These are phyloP conservation scores for Gaertneriomyces sp. DNA, from an alignment of 192 early-diverging fungal species.

Conservation along the genomic window DNA sequence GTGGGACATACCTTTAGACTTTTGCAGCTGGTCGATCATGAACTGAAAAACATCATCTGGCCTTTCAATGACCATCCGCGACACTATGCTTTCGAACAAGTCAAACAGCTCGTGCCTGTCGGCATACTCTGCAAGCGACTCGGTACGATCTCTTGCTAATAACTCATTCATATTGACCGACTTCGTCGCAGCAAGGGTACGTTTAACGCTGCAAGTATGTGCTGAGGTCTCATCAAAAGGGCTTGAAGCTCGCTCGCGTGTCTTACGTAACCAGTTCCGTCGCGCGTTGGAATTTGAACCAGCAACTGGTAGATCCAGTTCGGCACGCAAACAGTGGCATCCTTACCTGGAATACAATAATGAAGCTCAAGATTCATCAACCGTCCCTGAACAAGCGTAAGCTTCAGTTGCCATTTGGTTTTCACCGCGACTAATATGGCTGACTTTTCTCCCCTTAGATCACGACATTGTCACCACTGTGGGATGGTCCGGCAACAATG, in stretches of 20 bases:
- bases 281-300: no score
- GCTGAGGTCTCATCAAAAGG: no score
- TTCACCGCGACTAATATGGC: not conserved
- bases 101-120: slow-evolving; percentile 54
- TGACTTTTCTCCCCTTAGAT: slow-evolving; percentile 27
- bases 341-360: not conserved
- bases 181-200: not conserved
- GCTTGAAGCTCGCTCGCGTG: no score
- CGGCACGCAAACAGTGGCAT: no score
- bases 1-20: slow-evolving; percentile 25
- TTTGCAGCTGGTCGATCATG: slow-evolving; percentile 46
- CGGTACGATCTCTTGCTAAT: slow-evolving; percentile 29
- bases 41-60: slow-evolving; percentile 48
- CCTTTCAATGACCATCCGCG: slow-evolving; percentile 38
- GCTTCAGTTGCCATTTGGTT: not conserved
- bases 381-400: slow-evolving; percentile 31
- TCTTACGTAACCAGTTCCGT: no score
- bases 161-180: slow-evolving; percentile 31
- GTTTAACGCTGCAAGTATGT: no score
- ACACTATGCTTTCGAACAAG: slow-evolving; percentile 41
- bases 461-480: slow-evolving; percentile 50
- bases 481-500: slow-evolving; percentile 57
- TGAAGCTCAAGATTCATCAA: slow-evolving; percentile 44
- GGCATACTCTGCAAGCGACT: slow-evolving; percentile 46
- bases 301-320: no score